phyloP scores from a whole-genome alignment of 2,329 filamentous ascomycete genomes.

The Fusarium mexicanum region DNA sequence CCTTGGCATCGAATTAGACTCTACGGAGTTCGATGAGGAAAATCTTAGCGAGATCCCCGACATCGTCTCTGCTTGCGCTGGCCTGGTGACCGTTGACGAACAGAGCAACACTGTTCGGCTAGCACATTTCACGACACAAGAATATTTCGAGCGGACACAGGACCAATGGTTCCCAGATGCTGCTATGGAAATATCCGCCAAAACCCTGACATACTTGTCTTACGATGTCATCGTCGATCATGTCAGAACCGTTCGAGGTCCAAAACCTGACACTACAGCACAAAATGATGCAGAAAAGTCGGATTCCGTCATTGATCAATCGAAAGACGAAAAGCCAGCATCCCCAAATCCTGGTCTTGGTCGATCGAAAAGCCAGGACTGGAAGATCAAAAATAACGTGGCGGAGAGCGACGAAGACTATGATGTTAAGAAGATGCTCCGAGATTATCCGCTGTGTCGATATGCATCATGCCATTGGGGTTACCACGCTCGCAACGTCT shows the following conservation, averaged over 20 bases:
- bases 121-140: constrained; percentile 57
- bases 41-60: constrained; percentile 48
- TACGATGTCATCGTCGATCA: background rate
- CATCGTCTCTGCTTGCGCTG: constrained; percentile 52
- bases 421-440: constrained; percentile 47
- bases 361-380: background rate
- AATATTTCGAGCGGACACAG: constrained; percentile 51
- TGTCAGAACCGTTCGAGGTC: background rate
- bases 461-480: background rate
- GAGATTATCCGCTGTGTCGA: background rate
- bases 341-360: background rate
- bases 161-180: background rate
- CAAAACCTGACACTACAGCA: background rate
- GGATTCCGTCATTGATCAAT: background rate
- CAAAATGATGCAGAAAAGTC: background rate
- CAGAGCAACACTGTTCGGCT: constrained; percentile 52
- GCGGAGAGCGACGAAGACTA: constrained; percentile 45
- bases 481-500: background rate
- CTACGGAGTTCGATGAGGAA: constrained; percentile 46
- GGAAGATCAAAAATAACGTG: constrained; percentile 30
- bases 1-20: constrained; percentile 49
- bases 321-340: constrained; percentile 3
- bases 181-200: background rate
- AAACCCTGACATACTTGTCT: background rate
- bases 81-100: constrained; percentile 54